Evolutionary conservation across 148 eudicot species (phyloP).

Genomic region (Cornus suecica): DNA sequence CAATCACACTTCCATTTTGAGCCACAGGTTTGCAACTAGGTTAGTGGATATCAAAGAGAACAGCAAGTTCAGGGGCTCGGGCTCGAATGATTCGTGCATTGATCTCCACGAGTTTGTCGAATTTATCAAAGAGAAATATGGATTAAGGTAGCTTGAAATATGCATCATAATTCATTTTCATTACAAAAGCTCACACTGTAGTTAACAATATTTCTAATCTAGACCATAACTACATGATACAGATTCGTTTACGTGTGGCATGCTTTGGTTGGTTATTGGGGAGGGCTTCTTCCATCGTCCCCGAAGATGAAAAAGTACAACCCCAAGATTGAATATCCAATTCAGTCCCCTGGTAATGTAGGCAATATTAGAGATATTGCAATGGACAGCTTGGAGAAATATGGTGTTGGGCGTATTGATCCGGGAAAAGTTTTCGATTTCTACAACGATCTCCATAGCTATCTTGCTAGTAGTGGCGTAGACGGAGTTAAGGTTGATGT

Average conservation of each 20-base stretch:
- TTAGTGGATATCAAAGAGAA: conserved; percentile 47
- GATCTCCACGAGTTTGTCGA: conserved; percentile 52
- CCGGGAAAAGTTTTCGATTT: conserved; percentile 46
- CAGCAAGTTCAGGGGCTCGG: conserved; percentile 36
- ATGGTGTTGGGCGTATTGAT: conserved; percentile 48
- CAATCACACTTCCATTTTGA: background rate
- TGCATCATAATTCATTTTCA: background rate
- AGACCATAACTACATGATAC: conserved; percentile 3
- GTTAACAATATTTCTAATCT: background rate
- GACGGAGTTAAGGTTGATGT: conserved; percentile 71
- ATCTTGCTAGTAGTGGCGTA: conserved; percentile 52
- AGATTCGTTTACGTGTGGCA: conserved; percentile 63
- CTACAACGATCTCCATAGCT: conserved; percentile 52
- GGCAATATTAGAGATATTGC: conserved; percentile 61
- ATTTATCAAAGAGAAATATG: conserved; percentile 46
- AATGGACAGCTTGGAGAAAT: conserved; percentile 63
- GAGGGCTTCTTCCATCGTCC: conserved; percentile 53
- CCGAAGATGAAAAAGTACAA: conserved; percentile 44
- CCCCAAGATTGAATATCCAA: conserved; percentile 49
- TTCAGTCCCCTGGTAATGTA: conserved; percentile 57
- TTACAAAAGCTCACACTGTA: background rate
- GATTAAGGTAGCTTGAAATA: conserved; percentile 30
- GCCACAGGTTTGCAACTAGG: conserved; percentile 49
- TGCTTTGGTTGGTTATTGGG: conserved; percentile 65
- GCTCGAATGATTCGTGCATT: conserved; percentile 31